Evolutionary conservation across 2,329 filamentous ascomycete genomes (phyloP).

Genomic region (Talaromyces islandicus): DNA sequence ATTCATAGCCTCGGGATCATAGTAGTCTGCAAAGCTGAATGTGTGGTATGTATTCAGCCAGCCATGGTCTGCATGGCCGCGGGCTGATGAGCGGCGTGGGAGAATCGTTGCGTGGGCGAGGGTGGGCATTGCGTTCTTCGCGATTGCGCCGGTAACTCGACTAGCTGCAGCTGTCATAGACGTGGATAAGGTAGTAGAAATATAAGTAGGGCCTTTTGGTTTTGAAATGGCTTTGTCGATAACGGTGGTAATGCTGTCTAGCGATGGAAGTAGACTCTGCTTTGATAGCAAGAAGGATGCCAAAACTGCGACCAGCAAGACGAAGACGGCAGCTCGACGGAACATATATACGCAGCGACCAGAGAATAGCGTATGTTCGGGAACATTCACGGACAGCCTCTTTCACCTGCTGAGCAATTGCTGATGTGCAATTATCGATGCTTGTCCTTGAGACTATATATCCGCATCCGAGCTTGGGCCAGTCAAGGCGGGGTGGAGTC

Average conservation of each 20-base stretch:
- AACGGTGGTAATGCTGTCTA: not conserved
- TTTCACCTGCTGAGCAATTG: not conserved
- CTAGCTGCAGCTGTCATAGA: not conserved
- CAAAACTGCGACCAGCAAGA: conserved; percentile 2
- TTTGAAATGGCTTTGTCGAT: not conserved
- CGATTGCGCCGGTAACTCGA: not conserved
- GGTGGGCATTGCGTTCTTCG: conserved; percentile 52
- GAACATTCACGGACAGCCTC: not conserved
- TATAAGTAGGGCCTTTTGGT: not conserved
- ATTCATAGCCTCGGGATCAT: conserved; percentile 59
- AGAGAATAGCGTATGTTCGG: not conserved
- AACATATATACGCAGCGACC: not conserved
- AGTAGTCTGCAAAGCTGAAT: conserved; percentile 72
- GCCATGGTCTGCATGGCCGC: conserved; percentile 75
- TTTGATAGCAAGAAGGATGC: not conserved
- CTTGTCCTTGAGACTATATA: not conserved
- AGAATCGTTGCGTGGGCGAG: conserved; percentile 66
- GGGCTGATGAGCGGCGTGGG: conserved; percentile 63
- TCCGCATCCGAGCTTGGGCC: not conserved
- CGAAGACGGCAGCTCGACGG: not conserved
- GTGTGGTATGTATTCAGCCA: conserved; percentile 86
- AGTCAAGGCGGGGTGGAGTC: not conserved
- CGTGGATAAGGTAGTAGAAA: not conserved
- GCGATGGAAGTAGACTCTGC: not conserved
- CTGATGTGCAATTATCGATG: not conserved